Evolutionary conservation across 2,329 filamentous ascomycete genomes (phyloP), one percentile per base, ranked within the genome.

Genomic region (Ploettnerulaceae sp.): DNA sequence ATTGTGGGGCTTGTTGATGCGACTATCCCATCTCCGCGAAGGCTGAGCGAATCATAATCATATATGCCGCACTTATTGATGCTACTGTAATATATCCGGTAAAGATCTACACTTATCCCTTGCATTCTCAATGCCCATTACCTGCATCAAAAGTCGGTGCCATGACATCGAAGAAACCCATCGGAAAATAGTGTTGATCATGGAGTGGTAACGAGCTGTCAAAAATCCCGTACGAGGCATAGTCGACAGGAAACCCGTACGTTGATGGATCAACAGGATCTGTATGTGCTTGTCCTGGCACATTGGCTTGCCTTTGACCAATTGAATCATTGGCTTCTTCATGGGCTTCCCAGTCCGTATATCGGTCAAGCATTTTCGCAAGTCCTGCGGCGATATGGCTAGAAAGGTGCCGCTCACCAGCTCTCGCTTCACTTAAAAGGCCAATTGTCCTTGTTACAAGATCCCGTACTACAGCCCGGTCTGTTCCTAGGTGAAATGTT

Each of bases 351-450:
- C 45, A 38, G 3, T 41, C 32, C 9, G 40, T 47, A 33, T 50
- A 45, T 5, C 52, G 37, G 15, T 44, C 51, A 20, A 67, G 51
- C 65, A 68, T 66, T 53, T 66, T 66, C 32, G 60, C 59, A 1
- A 68, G 52, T 0, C 65, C 66, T 4, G 43, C 57, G 3, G 65
- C 65, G n/a, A 67, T 67, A 42, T 68, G 65, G 42, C 62, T 59
- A 15, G 67, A 53, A 6, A 68, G 55, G 47, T 68, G 65, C n/a
- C 64, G 55, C 5, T 68, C 63, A 3, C 62, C 63, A 3, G 64
- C 63, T 22, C 61, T 57, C 5, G 57, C 56, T 18, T 54, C 59
- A 17, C 58, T 61, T 2, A 68, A 50, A 1, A 68, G 54, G 5
- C 51, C 42, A 25, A 66, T 64, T 52, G 66, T 62, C 31, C 57